Base-by-base conservation (phyloP, 768 basidiomycete genomes). In the Rubroboletus pulcherrimus region DNA sequence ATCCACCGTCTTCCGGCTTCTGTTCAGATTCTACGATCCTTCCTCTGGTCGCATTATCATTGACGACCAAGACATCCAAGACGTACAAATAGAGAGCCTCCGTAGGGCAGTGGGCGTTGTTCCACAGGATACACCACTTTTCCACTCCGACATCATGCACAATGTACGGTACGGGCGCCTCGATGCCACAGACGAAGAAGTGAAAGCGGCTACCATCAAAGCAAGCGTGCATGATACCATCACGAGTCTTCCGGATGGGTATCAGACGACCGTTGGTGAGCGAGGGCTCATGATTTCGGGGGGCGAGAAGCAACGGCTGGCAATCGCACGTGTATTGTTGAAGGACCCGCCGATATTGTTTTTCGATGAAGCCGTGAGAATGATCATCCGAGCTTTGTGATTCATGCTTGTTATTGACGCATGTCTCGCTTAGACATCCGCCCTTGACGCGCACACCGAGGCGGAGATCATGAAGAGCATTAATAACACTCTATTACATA, bases 271-370 rank as follows among this genome's bases (percentile, higher is more conserved):
- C 64, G 97, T 99, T 24, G 97, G 97, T 1, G 97, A 99, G 73
- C 76, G 97, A 39, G 97, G 97, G 5, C 70, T 98, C 67, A 99
- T 99, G 97, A 92, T 99, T 46, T 95, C 92, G 37, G 97, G 97
- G 0, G 97, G 97, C 1, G 97, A 99, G 80, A 99, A 99, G 73
- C 97, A 99, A 77, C 74, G 97, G 49, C 73, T 99, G 63, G 97
- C 97, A 3, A 91, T 99, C 17, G 97, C 97, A 24, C 77, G 97
- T 26, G 86, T 95, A 34, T 72, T 99, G 63, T 73, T 98, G 47
- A 98, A 98, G 75, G 89, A 99, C 70, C 95, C 97, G 0, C 87
- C 89, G 12, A 98, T 98, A 63, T 66, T 98, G 64, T 98, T 98
- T 77, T 99, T 99, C 66, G 97, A 99, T 66, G 97, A 99, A 73